Base-by-base conservation (phyloP, 345 rosid species). In the Salix arbutifolia region DNA sequence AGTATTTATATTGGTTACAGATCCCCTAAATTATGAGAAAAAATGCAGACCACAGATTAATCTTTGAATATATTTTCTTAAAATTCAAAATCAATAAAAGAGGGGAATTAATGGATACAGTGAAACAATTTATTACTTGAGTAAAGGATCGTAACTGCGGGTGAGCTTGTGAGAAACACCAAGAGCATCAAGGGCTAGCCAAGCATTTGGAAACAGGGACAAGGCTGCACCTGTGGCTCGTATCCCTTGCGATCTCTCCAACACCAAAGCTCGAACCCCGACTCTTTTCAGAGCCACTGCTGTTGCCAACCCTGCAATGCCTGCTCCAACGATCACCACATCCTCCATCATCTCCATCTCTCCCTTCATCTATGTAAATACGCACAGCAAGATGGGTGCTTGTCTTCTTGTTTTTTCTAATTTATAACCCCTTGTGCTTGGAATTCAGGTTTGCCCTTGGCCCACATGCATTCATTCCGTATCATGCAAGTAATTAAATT, bases 111-210 rank as follows among this genome's bases (percentile, higher is more conserved):
- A 37, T 12, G 31, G 3, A 30, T 11, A 25, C 8, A 14, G 4
- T 1, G 21, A 8, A 30, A 19, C 13, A 66, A 60, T 10, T 58
- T 38, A 62, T 62, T 78, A 73, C 81, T 46, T 56, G n/a, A 13
- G 1, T 3, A 17, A 0, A 52, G 62, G 53, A 53, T 67, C 5
- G 26, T 83, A 84, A 14, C 79, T 26, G 56, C 85, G 19, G 33
- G 44, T 64, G 61, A 88, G 88, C 75, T 81, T 84, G 69, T 79
- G 81, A n/a, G 83, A 76, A 58, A 84, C 81, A 4, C 84, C 84
- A 35, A 88, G 85, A 9, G 79, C 82, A 30, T 88, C 86, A 19
- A 88, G 86, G 4, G 85, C 86, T 5, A 75, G 76, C 88, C 87
- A 84, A 2, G 79, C 86, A 52, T 84, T 84, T 3, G 87, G 80